Percentiles rank a stretch among this genome's conserved stretches.
phyloP scores from a whole-genome alignment of 2,329 filamentous ascomycete species.

The Exophiala oligosperma region DNA sequence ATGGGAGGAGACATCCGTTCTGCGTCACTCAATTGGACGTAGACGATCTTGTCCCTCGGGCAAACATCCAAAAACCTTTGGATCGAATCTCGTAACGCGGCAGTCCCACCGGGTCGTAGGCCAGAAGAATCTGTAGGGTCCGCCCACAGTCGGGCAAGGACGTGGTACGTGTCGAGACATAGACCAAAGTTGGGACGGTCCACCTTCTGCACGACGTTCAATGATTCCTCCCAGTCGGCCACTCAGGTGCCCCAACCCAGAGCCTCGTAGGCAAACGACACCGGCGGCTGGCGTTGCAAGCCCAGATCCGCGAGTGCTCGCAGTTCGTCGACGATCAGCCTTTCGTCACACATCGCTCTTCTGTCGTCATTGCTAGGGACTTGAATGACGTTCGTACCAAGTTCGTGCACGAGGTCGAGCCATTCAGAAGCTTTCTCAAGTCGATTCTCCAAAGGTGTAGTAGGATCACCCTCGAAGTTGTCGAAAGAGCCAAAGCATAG shows the following conservation, averaged over 20 bases:
- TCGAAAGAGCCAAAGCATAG: constrained; percentile 38
- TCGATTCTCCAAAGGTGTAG: constrained; percentile 30
- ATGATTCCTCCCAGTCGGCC: constrained; percentile 36
- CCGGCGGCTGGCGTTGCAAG: background rate
- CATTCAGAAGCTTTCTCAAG: constrained; percentile 34
- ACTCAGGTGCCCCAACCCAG: constrained; percentile 36
- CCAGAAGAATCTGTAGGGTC: constrained; percentile 31
- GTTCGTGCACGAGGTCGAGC: constrained; percentile 30
- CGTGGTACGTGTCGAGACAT: constrained; percentile 41
- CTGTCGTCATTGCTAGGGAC: constrained; percentile 34
- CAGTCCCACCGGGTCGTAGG: constrained; percentile 8
- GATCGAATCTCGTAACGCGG: constrained; percentile 26
- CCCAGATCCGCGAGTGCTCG: constrained; percentile 35
- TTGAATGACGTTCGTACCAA: constrained; percentile 35
- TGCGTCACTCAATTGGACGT: constrained; percentile 39
- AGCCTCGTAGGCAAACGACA: constrained; percentile 37
- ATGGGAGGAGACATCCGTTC: constrained; percentile 23
- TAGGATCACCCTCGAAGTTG: constrained; percentile 37
- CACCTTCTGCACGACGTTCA: constrained; percentile 32
- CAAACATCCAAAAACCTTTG: constrained; percentile 18
- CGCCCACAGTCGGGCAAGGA: constrained; percentile 36
- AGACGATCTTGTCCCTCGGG: constrained; percentile 35
- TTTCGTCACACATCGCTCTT: constrained; percentile 31
- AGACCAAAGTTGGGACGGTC: constrained; percentile 39
- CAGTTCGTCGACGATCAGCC: constrained; percentile 34